Base-by-base conservation (phyloP, 2,329 filamentous ascomycete genomes). In the Aspergillus candidus region DNA sequence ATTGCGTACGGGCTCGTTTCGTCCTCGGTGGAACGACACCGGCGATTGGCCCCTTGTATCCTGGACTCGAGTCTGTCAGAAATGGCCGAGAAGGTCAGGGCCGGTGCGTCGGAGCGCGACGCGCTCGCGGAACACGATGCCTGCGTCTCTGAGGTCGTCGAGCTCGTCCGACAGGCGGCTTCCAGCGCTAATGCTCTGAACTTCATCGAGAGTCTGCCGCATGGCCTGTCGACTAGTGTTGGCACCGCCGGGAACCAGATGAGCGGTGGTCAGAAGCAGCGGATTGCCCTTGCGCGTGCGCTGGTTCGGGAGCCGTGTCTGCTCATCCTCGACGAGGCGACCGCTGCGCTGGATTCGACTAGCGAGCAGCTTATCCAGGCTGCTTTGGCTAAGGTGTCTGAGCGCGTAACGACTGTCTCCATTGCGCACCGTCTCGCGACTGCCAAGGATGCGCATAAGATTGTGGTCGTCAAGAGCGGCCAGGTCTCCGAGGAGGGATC, bases 201-300 rank as follows among this genome's bases (percentile, higher is more conserved):
- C 15, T 64, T 64, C 43, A 60, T 64, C 27, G 51, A 53, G 11
- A 44, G 44, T 17, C 43, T 62, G 15, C 53, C 56, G 6, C 37
- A 59, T 35, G 56, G 56, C 8, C 44, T 58, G 15, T 55, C 52
- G 2, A 62, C 58, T 5, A 48, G 44, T 84, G 12, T 63, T 11
- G 62, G 61, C 4, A 47, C 50, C 6, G 45, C 49, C 2, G 62
- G 60, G 12, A 58, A 53, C 11, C 58, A 58, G 32, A 38, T 65
- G 30, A 63, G 60, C 38, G 87, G 87, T 1, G 89, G 89, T 0
- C 88, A 95, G 62, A 79, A 94, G 66, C 90, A 96, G 66, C 84
- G 90, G 51, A 91, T 95, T 57, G 87, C 89, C 5, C 90, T 95
- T 61, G 88, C 89, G 3, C 76, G 87, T 53, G 88, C 88, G 13